Evolutionary conservation across 106 monocot species (phyloP).

Genomic region (Dioscorea zingiberensis): DNA sequence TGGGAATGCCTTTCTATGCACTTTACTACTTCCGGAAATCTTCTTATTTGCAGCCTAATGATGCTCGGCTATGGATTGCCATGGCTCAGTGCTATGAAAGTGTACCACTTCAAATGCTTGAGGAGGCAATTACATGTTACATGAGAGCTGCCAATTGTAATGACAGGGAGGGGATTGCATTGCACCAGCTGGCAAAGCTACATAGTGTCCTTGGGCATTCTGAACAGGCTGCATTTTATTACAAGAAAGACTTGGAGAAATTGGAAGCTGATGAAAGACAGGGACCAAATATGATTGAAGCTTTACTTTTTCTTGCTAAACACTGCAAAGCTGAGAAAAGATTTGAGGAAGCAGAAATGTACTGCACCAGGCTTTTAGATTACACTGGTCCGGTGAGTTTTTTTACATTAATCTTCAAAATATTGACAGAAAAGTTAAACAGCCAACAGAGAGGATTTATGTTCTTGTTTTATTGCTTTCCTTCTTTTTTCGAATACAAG

Average conservation of each 20-base stretch:
- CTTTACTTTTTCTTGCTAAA: constrained; percentile 83
- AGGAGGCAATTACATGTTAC: constrained; percentile 94
- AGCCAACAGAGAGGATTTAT: neutral
- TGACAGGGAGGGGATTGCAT: constrained; percentile 89
- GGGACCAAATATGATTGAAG: constrained; percentile 87
- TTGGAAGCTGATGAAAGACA: constrained; percentile 96
- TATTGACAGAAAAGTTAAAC: neutral
- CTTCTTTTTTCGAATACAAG: neutral
- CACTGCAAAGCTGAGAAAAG: constrained; percentile 63
- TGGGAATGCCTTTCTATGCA: constrained; percentile 94
- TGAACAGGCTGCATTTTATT: constrained; percentile 79
- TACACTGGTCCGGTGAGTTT: constrained; percentile 82
- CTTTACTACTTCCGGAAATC: constrained; percentile 85
- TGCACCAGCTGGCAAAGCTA: constrained; percentile 72
- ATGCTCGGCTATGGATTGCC: constrained; percentile 83
- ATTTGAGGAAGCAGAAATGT: constrained; percentile 79
- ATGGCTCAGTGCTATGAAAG: constrained; percentile 98
- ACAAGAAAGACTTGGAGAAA: constrained; percentile 92
- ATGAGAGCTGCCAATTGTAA: constrained; percentile 56
- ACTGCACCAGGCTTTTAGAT: constrained; percentile 83
- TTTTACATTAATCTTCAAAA: neutral
- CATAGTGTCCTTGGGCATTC: constrained; percentile 60
- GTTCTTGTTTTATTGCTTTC: neutral
- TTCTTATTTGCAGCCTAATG: constrained; percentile 79
- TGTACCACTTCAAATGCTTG: constrained; percentile 74